Evolutionary conservation across 148 eudicot species (phyloP).

Genomic region (Suaeda aralocaspica): DNA sequence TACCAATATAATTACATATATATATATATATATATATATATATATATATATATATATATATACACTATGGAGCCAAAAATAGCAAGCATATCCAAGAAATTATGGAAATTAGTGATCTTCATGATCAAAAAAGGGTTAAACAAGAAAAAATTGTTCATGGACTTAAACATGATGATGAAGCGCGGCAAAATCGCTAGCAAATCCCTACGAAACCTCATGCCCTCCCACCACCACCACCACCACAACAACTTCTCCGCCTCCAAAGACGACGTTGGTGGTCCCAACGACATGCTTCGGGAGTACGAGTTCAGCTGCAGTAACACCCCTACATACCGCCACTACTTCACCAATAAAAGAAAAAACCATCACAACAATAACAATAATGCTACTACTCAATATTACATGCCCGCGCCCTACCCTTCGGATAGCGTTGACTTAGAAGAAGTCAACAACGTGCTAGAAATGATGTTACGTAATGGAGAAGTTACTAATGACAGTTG

Average conservation of each 20-base stretch:
- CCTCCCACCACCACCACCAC: constrained; percentile 41
- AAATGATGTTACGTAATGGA: constrained; percentile 31
- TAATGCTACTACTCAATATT: background rate
- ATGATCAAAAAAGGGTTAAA: constrained; percentile 57
- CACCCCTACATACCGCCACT: constrained; percentile 42
- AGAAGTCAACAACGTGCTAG: constrained; percentile 29
- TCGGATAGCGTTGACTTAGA: background rate
- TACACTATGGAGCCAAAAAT: constrained; percentile 45
- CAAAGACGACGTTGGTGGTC: constrained; percentile 4
- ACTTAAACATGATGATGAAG: constrained; percentile 50
- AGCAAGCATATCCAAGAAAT: constrained; percentile 35
- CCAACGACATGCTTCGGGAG: constrained; percentile 21
- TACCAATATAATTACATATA: no score
- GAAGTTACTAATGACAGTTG: constrained; percentile 17
- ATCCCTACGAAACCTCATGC: constrained; percentile 45
- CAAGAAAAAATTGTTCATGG: constrained; percentile 41
- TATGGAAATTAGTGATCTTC: constrained; percentile 42
- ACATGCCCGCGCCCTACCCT: background rate
- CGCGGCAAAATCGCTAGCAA: constrained; percentile 61
- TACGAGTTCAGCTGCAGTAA: constrained; percentile 85
- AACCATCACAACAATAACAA: background rate
- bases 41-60: no score
- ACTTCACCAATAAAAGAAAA: constrained; percentile 23
- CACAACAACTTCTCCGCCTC: constrained; percentile 9
- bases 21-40: no score